These are phyloP conservation scores for Phaeotremella fagi DNA, from an alignment of 768 basidiomycete genomes.

Conservation along the genomic window DNA sequence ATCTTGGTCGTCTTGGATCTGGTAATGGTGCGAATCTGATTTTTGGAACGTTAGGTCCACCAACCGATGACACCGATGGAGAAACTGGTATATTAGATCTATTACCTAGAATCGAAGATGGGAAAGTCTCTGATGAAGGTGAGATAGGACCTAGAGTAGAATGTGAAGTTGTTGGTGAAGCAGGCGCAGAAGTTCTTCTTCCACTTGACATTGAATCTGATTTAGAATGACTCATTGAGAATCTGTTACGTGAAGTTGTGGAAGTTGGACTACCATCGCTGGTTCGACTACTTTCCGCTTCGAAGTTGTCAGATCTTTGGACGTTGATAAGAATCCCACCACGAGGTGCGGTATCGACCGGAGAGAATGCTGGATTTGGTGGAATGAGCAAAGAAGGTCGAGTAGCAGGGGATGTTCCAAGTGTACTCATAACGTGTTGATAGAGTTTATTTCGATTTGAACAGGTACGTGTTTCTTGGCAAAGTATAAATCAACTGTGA, in stretches of 20 bases:
- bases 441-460: no score
- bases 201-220: background rate
- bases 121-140: background rate
- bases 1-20: slow-evolving; percentile 59
- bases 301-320: slow-evolving; percentile 13
- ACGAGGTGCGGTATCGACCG: slow-evolving; percentile 14
- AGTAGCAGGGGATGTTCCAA: slow-evolving; percentile 11
- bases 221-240: background rate
- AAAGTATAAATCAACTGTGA: no score
- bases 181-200: slow-evolving; percentile 1
- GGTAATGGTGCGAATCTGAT: slow-evolving; percentile 86
- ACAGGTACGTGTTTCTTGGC: no score
- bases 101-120: background rate
- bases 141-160: background rate
- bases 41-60: slow-evolving; percentile 4
- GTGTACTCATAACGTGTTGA: background rate
- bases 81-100: background rate
- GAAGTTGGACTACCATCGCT: background rate
- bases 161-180: background rate
- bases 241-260: background rate
- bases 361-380: slow-evolving; percentile 24
- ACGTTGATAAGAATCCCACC: slow-evolving; percentile 38
- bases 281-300: background rate
- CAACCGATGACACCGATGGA: background rate
- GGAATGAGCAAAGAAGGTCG: slow-evolving; percentile 29